Evolutionary conservation across 139 green algal genomes (phyloP).

Genomic region (Closterium sp.): DNA sequence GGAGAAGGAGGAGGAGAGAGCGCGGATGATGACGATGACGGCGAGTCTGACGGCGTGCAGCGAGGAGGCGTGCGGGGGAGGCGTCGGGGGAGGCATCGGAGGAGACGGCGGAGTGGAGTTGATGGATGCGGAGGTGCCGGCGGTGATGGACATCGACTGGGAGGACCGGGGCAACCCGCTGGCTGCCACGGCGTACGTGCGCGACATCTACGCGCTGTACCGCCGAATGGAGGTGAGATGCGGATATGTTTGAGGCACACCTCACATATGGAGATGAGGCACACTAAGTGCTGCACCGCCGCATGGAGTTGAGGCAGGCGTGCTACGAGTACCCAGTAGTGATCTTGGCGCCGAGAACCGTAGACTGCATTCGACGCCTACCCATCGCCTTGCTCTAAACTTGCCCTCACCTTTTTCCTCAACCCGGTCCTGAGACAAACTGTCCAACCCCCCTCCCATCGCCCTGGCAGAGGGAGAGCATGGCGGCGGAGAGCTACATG

Average conservation of each 20-base stretch:
- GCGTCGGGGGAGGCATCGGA: background rate
- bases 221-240: conserved; percentile 51
- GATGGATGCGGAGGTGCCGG: background rate
- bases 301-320: too few species aligned
- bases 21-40: conserved; percentile 26
- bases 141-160: conserved; percentile 78
- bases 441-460: too few species aligned
- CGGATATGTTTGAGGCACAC: too few species aligned
- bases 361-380: too few species aligned
- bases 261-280: too few species aligned
- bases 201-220: conserved; percentile 93
- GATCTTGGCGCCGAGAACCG: too few species aligned
- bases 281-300: background rate
- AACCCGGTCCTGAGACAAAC: too few species aligned
- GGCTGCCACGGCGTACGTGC: conserved; percentile 78
- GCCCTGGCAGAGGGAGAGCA: conserved; percentile 45
- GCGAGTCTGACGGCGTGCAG: conserved; percentile 29
- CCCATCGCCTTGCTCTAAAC: too few species aligned
- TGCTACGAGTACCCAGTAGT: too few species aligned
- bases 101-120: background rate
- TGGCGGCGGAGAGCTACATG: conserved; percentile 58
- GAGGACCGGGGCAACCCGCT: conserved; percentile 76
- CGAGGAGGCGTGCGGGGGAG: conserved; percentile 5
- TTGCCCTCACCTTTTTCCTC: too few species aligned
- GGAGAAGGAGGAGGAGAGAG: background rate